Base-by-base conservation (phyloP, 2,329 filamentous ascomycete genomes). In the Ceratocystis alfenasii region DNA sequence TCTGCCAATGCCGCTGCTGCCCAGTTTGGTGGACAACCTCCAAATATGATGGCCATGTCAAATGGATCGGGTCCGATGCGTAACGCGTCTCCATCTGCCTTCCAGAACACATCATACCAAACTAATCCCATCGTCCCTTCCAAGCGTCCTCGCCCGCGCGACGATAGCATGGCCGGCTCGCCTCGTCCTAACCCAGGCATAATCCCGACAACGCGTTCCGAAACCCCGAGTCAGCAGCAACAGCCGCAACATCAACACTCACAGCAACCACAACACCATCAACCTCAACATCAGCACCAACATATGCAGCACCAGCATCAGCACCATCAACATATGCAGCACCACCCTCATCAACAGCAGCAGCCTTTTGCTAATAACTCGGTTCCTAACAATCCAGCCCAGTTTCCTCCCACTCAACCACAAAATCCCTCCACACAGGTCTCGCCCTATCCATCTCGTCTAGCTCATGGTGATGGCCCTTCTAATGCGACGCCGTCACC, bases 401-500 rank as follows among this genome's bases (percentile, higher is more conserved):
- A 59, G 55, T 59, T 59, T 8, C 62, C 62, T 12, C 33, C 57
- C 57, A 20, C 59, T 3, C 63, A 65, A 45, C 66, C 44, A 20
- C 63, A 46, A n/a, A 64, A 64, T 22, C 44, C 41, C n/a, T 22
- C 55, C 3, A 17, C 50, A 7, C 82, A 84, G 63, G 78, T 79
- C 53, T 87, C 87, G 72, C 84, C 84, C 66, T 95, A 93, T 74
- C 85, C 55, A 20, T n/a, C 90, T 69, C 92, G 96, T 76, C 82
- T 95, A 65, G 88, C 90, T 72, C 84, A 88, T 70, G 87, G 89
- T 72, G 87, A 89, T 72, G 87, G 87, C 63, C 91, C 90, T 2
- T 82, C 85, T 63, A 94, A 91, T 74, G 88, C 90, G 68, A 96
- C 90, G 48, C 93, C 93, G 10, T 97, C 94, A 5, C 94, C 94